Percentiles rank a stretch among this genome's conserved stretches.
These are phyloP conservation scores for Actinidia chinensis DNA, from an alignment of 179 eudicot genomes.

Conservation along the genomic window DNA sequence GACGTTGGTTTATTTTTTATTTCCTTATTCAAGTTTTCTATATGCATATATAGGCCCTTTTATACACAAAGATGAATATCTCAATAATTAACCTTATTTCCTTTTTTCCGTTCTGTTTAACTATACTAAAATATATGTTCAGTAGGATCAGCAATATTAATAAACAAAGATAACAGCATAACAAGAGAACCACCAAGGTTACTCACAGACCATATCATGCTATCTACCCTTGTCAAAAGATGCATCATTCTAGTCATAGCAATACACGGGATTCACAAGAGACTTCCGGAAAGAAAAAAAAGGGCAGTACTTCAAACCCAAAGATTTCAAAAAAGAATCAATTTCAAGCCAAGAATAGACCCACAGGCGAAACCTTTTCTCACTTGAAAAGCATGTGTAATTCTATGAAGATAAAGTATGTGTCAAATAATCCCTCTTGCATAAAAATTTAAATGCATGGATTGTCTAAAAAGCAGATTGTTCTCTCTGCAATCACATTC, in stretches of 20 bases:
- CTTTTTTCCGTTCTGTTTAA: too few relatives aligned
- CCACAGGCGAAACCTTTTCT: neutral
- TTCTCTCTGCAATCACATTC: neutral
- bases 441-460: neutral
- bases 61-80: too few relatives aligned
- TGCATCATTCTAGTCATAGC: neutral
- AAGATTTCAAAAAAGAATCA: neutral
- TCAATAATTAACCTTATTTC: too few relatives aligned
- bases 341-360: neutral
- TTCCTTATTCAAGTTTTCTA: too few relatives aligned
- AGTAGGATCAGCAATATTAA: neutral
- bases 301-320: neutral
- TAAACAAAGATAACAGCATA: neutral
- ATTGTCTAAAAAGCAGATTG: neutral
- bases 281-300: neutral
- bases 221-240: conserved; percentile 4
- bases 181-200: neutral
- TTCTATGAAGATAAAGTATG: too few relatives aligned
- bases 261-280: neutral
- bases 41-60: too few relatives aligned
- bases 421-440: neutral
- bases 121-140: neutral
- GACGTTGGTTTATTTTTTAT: too few relatives aligned
- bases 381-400: neutral
- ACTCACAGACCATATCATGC: conserved; percentile 7